Percentiles rank a stretch among this genome's conserved stretches.
Conservation (phyloP, 768 basidiomycete species). For the Glaciozyma martinii region DNA sequence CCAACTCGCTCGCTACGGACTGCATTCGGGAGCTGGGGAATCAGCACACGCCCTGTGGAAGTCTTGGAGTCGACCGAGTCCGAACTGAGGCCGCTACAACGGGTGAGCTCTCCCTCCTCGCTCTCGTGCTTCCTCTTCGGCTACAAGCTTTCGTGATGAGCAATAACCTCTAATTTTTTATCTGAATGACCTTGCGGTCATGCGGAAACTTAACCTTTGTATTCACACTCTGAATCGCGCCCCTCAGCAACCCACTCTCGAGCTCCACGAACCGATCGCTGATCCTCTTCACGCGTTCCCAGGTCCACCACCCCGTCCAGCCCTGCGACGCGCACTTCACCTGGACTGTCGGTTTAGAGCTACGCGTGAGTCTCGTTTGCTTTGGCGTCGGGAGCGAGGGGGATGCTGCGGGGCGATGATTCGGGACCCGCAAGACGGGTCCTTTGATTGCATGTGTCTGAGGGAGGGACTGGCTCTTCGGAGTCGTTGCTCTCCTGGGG, state of each 20-base stretch:
- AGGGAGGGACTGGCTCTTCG: background rate
- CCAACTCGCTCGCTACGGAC: background rate
- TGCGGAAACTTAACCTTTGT: background rate
- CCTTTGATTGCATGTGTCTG: slow-evolving; percentile 3
- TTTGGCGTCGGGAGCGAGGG: background rate
- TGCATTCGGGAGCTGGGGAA: background rate
- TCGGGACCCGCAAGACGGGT: background rate
- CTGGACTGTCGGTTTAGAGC: background rate
- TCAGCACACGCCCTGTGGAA: background rate
- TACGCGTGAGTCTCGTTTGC: background rate
- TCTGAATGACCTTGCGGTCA: background rate
- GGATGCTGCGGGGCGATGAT: background rate
- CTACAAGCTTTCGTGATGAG: background rate
- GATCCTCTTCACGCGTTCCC: background rate
- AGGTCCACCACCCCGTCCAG: background rate
- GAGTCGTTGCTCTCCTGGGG: background rate
- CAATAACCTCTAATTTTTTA: background rate
- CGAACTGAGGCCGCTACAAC: background rate
- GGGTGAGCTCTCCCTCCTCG: background rate
- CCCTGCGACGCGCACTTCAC: background rate
- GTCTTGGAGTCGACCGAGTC: background rate
- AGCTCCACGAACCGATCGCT: background rate
- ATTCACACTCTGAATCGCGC: background rate
- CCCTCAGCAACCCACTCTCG: background rate
- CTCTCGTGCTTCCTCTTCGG: no score